Percentiles rank a stretch among this genome's conserved stretches.
Conservation (phyloP, 208 protist species). For the Trichomonas vaginalis region DNA sequence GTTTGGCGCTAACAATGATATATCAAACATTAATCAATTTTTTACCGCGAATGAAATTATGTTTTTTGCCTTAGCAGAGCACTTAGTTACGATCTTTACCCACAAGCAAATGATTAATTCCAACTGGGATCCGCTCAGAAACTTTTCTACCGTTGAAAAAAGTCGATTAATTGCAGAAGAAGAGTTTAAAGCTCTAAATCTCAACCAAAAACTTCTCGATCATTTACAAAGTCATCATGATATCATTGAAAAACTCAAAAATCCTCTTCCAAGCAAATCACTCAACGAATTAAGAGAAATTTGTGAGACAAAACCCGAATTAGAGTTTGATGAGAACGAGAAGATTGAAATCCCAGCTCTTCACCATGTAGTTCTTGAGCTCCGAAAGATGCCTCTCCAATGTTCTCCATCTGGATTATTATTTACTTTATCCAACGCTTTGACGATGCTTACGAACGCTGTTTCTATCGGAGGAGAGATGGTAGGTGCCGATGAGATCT, state of each 20-base stretch:
- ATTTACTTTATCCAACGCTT: not conserved
- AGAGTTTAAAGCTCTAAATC: not conserved
- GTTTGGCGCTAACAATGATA: not conserved
- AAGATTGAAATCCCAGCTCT: not conserved
- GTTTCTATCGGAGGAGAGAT: not conserved
- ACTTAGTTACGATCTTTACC: not conserved
- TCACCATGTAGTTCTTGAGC: not conserved
- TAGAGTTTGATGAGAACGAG: not conserved
- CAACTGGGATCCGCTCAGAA: not conserved
- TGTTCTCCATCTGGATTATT: not conserved
- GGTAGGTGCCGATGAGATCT: constrained; percentile 1
- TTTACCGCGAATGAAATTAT: not conserved
- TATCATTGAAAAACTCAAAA: not conserved
- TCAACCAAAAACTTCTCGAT: not conserved
- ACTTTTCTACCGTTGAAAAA: not conserved
- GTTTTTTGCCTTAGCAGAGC: not conserved
- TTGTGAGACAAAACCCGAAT: not conserved
- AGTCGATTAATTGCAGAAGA: not conserved
- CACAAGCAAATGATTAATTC: not conserved
- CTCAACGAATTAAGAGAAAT: not conserved
- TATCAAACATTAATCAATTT: not conserved
- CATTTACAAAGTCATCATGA: not conserved
- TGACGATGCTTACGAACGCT: not conserved
- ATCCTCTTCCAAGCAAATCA: not conserved
- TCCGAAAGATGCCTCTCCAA: not conserved